A percentile compares a stretch with the other conserved stretches of the same genome.
These are phyloP conservation scores for Endoconidiophora laricicola DNA, from an alignment of 2,329 filamentous ascomycete genomes.

Conservation along the genomic window DNA sequence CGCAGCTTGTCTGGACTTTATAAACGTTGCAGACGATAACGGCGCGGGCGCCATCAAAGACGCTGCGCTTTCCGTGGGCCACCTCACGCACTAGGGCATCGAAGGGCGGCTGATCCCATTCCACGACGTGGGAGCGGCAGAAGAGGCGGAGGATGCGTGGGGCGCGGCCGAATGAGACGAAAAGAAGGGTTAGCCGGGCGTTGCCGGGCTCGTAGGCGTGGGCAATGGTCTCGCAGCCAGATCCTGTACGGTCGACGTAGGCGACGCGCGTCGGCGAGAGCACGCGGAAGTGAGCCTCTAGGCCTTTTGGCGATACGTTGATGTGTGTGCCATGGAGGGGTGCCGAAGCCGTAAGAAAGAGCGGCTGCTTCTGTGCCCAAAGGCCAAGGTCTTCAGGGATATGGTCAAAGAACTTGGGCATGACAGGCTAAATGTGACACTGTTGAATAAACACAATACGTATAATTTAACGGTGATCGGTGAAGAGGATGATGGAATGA, in stretches of 20 bases:
- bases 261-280: conserved; percentile 43
- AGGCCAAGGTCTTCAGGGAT: conserved; percentile 37
- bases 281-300: conserved; percentile 45
- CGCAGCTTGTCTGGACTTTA: conserved; percentile 51
- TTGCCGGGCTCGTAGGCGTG: conserved; percentile 53
- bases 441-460: background rate
- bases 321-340: conserved; percentile 51
- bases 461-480: background rate
- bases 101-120: conserved; percentile 39
- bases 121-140: conserved; percentile 40
- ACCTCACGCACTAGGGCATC: conserved; percentile 28
- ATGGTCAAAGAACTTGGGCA: conserved; percentile 40
- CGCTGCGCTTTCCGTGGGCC: conserved; percentile 21
- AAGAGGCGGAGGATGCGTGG: conserved; percentile 50
- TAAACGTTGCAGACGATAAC: conserved; percentile 46
- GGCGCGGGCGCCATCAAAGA: conserved; percentile 35
- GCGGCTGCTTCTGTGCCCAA: conserved; percentile 50
- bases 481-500: background rate
- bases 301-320: conserved; percentile 63
- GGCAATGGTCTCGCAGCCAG: conserved; percentile 58
- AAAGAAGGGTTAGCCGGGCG: conserved; percentile 57
- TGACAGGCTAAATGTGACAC: conserved; percentile 19
- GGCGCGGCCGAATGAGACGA: conserved; percentile 44
- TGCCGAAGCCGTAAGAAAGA: conserved; percentile 63
- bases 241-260: conserved; percentile 61